Evolutionary conservation across 2,329 filamentous ascomycete genomes (phyloP).

Genomic region (Teratosphaeria epicoccoides): DNA sequence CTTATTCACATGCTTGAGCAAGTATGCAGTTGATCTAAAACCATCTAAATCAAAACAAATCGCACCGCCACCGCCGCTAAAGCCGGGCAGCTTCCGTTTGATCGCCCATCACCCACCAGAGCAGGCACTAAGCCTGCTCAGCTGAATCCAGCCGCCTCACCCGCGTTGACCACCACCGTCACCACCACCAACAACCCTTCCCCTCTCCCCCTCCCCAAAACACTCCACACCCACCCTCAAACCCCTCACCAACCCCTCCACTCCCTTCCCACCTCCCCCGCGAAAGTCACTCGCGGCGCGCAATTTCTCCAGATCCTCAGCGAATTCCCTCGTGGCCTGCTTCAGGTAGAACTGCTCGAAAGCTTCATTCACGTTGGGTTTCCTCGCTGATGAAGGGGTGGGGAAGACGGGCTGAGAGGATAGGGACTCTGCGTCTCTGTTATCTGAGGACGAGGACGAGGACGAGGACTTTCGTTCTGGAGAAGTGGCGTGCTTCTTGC

Average conservation of each 20-base stretch:
- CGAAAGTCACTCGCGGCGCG: constrained; percentile 61
- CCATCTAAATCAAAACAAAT: too few relatives aligned
- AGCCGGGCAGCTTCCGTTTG: too few relatives aligned
- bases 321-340: constrained; percentile 57
- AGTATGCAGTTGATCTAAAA: too few relatives aligned
- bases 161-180: background rate
- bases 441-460: background rate
- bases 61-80: too few relatives aligned
- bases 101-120: too few relatives aligned
- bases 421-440: background rate
- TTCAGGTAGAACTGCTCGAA: constrained; percentile 62
- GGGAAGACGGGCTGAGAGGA: background rate
- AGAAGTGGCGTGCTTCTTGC: background rate
- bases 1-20: too few relatives aligned
- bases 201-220: constrained; percentile 47
- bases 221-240: constrained; percentile 56
- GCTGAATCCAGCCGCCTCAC: too few relatives aligned
- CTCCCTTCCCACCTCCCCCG: constrained; percentile 41
- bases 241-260: constrained; percentile 56
- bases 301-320: constrained; percentile 62
- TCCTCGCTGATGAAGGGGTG: background rate
- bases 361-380: constrained; percentile 15
- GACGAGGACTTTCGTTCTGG: background rate
- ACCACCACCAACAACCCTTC: constrained; percentile 23
- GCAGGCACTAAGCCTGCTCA: too few relatives aligned